Evolutionary conservation across 2,329 filamentous ascomycete species (phyloP).

Genomic region (Nakataea oryzae): DNA sequence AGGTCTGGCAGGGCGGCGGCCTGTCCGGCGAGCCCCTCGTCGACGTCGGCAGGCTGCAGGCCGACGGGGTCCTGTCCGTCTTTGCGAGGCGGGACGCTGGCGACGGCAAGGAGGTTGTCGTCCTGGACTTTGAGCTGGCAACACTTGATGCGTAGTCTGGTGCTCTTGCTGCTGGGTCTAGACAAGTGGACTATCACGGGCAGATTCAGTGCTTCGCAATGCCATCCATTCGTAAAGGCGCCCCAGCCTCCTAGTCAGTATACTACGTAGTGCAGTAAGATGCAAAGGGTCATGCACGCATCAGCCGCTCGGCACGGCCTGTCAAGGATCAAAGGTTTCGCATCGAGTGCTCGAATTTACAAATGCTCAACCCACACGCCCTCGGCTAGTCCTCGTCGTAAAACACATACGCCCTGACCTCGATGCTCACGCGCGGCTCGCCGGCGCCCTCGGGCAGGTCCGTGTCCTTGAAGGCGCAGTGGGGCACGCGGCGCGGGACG

Average conservation of each 20-base stretch:
- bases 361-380: too few relatives aligned
- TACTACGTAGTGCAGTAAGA: too few relatives aligned
- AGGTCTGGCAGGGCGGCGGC: slow-evolving; percentile 23
- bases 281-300: too few relatives aligned
- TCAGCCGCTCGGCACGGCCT: too few relatives aligned
- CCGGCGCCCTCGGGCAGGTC: slow-evolving; percentile 24
- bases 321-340: too few relatives aligned
- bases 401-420: slow-evolving; percentile 42
- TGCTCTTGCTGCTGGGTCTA: too few relatives aligned
- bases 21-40: slow-evolving; percentile 27
- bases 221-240: too few relatives aligned
- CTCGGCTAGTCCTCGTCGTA: slow-evolving; percentile 16
- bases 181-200: too few relatives aligned
- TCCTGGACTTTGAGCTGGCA: slow-evolving; percentile 24
- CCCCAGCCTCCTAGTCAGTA: too few relatives aligned
- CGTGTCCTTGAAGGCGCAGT: slow-evolving; percentile 41
- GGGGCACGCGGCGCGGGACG: slow-evolving; percentile 40
- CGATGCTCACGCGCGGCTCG: slow-evolving; percentile 41
- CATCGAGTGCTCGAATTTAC: too few relatives aligned
- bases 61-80: slow-evolving; percentile 24
- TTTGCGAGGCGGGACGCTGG: slow-evolving; percentile 16
- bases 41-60: slow-evolving; percentile 22
- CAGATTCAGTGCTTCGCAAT: too few relatives aligned
- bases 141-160: too few relatives aligned
- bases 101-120: slow-evolving; percentile 16